Base-by-base conservation (phyloP, 208 protist species). In the Wallacemonas sp. region DNA sequence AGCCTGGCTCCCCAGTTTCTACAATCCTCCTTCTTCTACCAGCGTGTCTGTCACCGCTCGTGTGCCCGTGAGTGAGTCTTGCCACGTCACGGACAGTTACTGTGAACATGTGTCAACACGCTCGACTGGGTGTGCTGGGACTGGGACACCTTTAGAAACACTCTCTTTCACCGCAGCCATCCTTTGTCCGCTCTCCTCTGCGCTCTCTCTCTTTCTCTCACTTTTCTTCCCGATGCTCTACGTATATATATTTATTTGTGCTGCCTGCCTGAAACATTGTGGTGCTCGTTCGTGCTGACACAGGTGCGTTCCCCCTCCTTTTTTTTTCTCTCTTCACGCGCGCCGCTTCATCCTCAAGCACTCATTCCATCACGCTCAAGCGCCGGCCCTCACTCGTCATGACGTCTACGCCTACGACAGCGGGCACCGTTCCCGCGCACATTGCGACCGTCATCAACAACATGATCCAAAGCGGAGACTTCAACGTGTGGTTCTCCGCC, bases 381-480 rank as follows among this genome's bases (percentile, higher is more conserved):
- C 39, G 26, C 54, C 59, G 0, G 29, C 52, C 27, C 34, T 71
- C 29, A 71, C 61, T 44, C 38, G 54, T 12, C 64, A 52, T 21
- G 66, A 68, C 50, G 63, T 48, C 55, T 12, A 37, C 55, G 8
- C 39, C 55, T 26, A 27, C 55, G 8, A 29, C 15, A n/a, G 9
- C 26, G 32, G 38, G 55, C 24, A 6, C 37, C 24, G 21, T 48
- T 19, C 22, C 55, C 0, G 55, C 0, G 0, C 34, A 62, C 8
- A 9, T 34, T 3, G 22, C 32, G 10, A 15, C 55, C 4, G 21
- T 71, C 39, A 79, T 93, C 42, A 76, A 95, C 63, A 54, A 65
- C 17, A 77, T 92, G 77, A 93, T 93, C 53, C 53, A 58, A 17
- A 88, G 78, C 15, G 87, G 85, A 2, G 57, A 81, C 55, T 89